A percentile compares a stretch with the other conserved stretches of the same genome.
Evolutionary conservation across 768 basidiomycete species (phyloP).

Genomic region (Boletellus sp.): DNA sequence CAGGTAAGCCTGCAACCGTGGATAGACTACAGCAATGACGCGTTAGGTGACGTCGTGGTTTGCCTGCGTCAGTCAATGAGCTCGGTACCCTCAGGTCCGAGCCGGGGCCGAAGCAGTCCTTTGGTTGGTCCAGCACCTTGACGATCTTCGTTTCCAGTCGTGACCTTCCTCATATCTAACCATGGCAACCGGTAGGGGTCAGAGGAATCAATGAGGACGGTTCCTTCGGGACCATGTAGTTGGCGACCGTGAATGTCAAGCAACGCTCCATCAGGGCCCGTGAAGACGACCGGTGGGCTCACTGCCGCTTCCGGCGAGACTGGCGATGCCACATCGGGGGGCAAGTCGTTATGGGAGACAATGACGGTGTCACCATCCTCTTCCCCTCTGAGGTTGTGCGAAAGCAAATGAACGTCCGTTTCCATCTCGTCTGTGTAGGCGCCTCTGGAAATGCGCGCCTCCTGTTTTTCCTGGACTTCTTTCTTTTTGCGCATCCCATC

Average conservation of each 20-base stretch:
- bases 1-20: not conserved
- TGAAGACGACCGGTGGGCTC: not conserved
- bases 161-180: not conserved
- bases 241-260: conserved; percentile 16
- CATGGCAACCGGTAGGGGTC: not conserved
- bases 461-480: not conserved
- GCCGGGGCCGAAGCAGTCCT: conserved; percentile 1
- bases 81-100: conserved; percentile 25
- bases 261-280: conserved; percentile 22
- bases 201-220: conserved; percentile 13
- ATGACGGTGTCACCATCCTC: conserved; percentile 7
- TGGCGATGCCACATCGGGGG: not conserved
- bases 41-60: too few species aligned
- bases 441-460: conserved; percentile 1
- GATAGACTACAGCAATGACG: not conserved
- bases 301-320: conserved; percentile 2
- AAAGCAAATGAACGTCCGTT: not conserved
- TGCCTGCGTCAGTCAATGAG: conserved; percentile 12
- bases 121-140: not conserved
- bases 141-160: not conserved
- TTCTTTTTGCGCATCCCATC: conserved; percentile 3
- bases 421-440: conserved; percentile 21
- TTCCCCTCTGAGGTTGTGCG: conserved; percentile 5
- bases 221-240: conserved; percentile 23
- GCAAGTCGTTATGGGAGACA: conserved; percentile 2